phyloP scores from a whole-genome alignment of 345 rosid genomes.

The Brassica napus region Da-Ae NC_063442.1:37018501-37019000 shows the following conservation, averaged over 20 bases:
- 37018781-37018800: constrained; percentile 98
- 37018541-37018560: too few relatives aligned
- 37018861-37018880: neutral
- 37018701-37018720: constrained; percentile 74
- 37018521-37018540: too few relatives aligned
- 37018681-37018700: constrained; percentile 91
- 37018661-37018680: constrained; percentile 46
- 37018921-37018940: constrained; percentile 99
- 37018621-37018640: constrained; percentile 4
- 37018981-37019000: constrained; percentile 88
- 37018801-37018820: constrained; percentile 57
- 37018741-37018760: constrained; percentile 83
- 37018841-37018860: neutral
- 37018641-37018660: neutral
- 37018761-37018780: constrained; percentile 90
- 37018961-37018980: constrained; percentile 93
- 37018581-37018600: neutral
- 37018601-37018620: neutral
- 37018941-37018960: constrained; percentile 90
- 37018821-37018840: constrained; percentile 32
- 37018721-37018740: constrained; percentile 79
- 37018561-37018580: neutral
- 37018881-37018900: neutral
- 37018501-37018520: too few relatives aligned
- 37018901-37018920: constrained; percentile 33